These are phyloP conservation scores for Scenedesmus sp. DNA, from an alignment of 163 green algal genomes.

Conservation along the genomic window DNA sequence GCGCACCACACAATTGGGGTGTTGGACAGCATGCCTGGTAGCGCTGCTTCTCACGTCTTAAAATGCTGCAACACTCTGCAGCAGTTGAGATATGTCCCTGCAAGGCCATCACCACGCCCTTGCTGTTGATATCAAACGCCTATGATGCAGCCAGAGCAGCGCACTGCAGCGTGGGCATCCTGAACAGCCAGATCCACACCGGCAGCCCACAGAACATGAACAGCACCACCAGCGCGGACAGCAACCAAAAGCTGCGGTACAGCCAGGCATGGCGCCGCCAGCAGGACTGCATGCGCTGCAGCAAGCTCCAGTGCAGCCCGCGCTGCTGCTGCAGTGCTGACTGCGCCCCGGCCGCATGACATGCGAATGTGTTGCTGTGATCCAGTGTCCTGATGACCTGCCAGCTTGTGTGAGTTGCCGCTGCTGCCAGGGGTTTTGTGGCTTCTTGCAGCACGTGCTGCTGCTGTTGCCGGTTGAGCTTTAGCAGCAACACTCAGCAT, in stretches of 20 bases:
- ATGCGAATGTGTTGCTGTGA: neutral
- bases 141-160: neutral
- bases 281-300: conserved; percentile 30
- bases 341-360: neutral
- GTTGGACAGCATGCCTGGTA: no score
- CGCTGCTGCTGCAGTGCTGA: neutral
- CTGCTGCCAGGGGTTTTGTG: no score
- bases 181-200: conserved; percentile 46
- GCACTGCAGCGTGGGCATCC: conserved; percentile 36
- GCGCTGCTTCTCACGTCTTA: no score
- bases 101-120: neutral
- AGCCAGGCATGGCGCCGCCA: conserved; percentile 49
- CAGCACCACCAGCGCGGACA: conserved; percentile 21
- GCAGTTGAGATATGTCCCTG: no score
- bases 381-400: neutral
- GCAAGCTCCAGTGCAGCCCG: neutral
- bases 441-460: no score
- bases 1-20: no score
- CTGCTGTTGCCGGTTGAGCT: no score
- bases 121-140: no score
- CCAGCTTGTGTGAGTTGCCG: conserved; percentile 8
- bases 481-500: no score
- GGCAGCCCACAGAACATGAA: conserved; percentile 55
- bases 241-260: conserved; percentile 15
- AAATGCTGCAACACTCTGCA: no score